These are phyloP conservation scores for Cladophialophora immunda DNA, from an alignment of 2,329 filamentous ascomycete species.

Conservation along the genomic window DNA sequence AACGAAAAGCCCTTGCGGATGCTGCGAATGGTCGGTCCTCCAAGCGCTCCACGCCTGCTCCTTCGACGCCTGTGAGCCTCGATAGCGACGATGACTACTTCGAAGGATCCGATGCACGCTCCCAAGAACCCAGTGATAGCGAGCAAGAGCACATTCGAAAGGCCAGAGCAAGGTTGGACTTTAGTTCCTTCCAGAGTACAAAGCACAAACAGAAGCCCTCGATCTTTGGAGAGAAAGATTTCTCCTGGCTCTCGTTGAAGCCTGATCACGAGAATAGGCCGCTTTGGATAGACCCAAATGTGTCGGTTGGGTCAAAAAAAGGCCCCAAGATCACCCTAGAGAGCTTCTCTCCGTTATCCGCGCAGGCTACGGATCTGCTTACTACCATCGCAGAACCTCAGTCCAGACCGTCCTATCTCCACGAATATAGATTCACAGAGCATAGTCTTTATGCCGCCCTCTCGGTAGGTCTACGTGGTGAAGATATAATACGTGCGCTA, in stretches of 20 bases:
- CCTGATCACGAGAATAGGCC: conserved; percentile 88
- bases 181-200: conserved; percentile 59
- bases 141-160: conserved; percentile 55
- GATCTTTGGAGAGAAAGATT: conserved; percentile 72
- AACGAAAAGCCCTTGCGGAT: conserved; percentile 54
- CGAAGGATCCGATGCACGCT: conserved; percentile 56
- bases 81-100: conserved; percentile 65
- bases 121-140: conserved; percentile 52
- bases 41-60: conserved; percentile 58
- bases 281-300: conserved; percentile 84
- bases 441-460: conserved; percentile 96
- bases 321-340: conserved; percentile 85
- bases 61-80: conserved; percentile 52
- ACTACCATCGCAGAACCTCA: conserved; percentile 95
- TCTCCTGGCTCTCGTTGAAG: conserved; percentile 83
- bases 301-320: conserved; percentile 59
- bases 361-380: conserved; percentile 90
- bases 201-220: conserved; percentile 62
- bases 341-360: conserved; percentile 88
- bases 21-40: conserved; percentile 53
- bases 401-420: conserved; percentile 86
- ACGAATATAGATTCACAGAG: conserved; percentile 90
- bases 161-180: conserved; percentile 58
- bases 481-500: conserved; percentile 88
- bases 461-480: conserved; percentile 87